Percentiles rank a stretch among this genome's conserved stretches.
phyloP scores from a whole-genome alignment of 2,329 filamentous ascomycete genomes.

The Penicillium sp. region DNA sequence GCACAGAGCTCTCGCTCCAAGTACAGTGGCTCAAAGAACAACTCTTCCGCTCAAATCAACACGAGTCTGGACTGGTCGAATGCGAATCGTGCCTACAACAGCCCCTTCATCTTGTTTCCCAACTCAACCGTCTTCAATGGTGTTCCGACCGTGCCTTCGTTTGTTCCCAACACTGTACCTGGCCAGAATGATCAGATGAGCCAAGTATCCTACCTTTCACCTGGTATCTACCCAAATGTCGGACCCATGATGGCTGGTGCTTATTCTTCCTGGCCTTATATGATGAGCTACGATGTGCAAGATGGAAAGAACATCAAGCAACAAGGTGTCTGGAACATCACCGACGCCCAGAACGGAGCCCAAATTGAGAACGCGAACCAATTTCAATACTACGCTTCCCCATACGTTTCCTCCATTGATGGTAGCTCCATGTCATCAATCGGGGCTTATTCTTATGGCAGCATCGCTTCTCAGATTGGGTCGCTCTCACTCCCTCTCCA shows the following conservation, averaged over 20 bases:
- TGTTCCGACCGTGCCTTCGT: constrained; percentile 31
- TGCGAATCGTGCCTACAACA: constrained; percentile 31
- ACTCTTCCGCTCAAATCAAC: constrained; percentile 26
- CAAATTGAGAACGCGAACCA: constrained; percentile 63
- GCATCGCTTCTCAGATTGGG: constrained; percentile 62
- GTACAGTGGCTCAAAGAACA: constrained; percentile 29
- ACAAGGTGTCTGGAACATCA: constrained; percentile 43
- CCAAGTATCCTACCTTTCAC: constrained; percentile 39
- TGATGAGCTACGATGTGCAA: constrained; percentile 37
- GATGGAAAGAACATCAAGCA: constrained; percentile 39
- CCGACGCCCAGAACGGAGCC: constrained; percentile 48
- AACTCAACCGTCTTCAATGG: constrained; percentile 36
- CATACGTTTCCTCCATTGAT: constrained; percentile 55
- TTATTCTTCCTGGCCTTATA: constrained; percentile 39
- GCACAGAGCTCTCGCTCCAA: constrained; percentile 34
- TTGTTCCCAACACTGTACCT: constrained; percentile 29
- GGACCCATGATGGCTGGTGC: constrained; percentile 34
- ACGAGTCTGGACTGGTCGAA: constrained; percentile 30
- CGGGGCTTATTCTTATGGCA: constrained; percentile 54
- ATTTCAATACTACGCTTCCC: constrained; percentile 61
- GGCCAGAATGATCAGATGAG: constrained; percentile 34
- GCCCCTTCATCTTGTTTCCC: constrained; percentile 34
- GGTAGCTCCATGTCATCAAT: constrained; percentile 52
- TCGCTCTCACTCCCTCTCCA: constrained; percentile 42
- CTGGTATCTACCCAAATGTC: constrained; percentile 40